Base-by-base conservation (phyloP, 352 stramenopile genomes). In the Pythium aquatile region DNA sequence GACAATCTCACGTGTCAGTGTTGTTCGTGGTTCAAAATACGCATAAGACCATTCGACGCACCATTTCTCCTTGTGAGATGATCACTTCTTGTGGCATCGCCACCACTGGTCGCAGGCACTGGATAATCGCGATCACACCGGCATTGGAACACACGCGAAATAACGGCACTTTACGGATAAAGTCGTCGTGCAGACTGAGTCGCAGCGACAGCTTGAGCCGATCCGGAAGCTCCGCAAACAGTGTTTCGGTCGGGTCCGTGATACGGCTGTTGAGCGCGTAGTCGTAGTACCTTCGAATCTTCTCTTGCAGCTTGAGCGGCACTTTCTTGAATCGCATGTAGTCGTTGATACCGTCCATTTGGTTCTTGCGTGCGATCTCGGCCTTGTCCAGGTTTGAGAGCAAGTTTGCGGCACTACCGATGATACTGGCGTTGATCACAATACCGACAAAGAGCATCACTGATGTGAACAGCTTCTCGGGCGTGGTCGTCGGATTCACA, bases 301-400 rank as follows among this genome's bases (percentile, higher is more conserved):
- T 85, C 51, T 93, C 78, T 58, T 93, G 83, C 13, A 91, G 63
- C 30, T 40, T 44, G 33, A 85, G 61, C 3, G 80, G 81, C 26
- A 91, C 75, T 69, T 93, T 91, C 63, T 90, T 89, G 63, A 93
- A 93, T 10, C 82, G 80, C 54, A 93, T 71, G 61, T 90, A 91
- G 62, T 87, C 81, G 62, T 93, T 91, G 48, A 93, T 90, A 10
- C 65, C 78, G 65, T 91, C 82, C 69, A 93, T 85, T 48, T 93
- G 80, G 51, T 87, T 83, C 63, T 93, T 91, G 6, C 83, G 81
- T 0, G 80, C 80, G 17, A 91, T 88, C 53, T 84, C 77, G 11
- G 79, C 77, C 30, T 90, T 89, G 73, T 91, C 80, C 35, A 93
- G 59, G 44, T 93, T 93, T 7, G 79, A 78, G 7, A 93, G 64